These are phyloP conservation scores for Ceratocystis colombiana DNA, from an alignment of 2,329 filamentous ascomycete genomes.

Conservation along the genomic window DNA sequence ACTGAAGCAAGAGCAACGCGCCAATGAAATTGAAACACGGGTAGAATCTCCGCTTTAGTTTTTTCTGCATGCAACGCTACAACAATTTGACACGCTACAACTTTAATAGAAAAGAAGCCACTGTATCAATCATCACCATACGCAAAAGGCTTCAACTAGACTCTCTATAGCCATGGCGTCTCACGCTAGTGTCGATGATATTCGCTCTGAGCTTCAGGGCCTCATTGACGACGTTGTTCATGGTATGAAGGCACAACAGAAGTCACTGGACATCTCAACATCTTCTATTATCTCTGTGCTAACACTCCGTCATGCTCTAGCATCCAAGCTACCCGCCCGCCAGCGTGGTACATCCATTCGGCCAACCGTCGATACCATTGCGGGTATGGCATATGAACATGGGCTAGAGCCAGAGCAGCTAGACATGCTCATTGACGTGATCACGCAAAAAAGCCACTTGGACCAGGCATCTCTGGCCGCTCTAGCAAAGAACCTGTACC, in stretches of 20 bases:
- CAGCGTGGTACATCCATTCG: constrained; percentile 54
- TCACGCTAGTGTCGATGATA: constrained; percentile 28
- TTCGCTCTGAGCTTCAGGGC: constrained; percentile 31
- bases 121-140: neutral
- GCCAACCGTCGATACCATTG: constrained; percentile 52
- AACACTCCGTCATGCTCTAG: constrained; percentile 33
- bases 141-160: neutral
- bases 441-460: constrained; percentile 56
- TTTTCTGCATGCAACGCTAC: neutral
- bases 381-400: constrained; percentile 53
- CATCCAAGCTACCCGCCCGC: constrained; percentile 53
- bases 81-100: neutral
- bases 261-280: neutral
- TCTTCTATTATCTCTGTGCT: constrained; percentile 11
- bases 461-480: constrained; percentile 64
- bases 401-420: constrained; percentile 56
- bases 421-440: constrained; percentile 52
- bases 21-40: neutral
- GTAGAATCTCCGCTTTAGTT: neutral
- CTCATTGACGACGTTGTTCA: constrained; percentile 35
- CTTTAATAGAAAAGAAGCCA: neutral
- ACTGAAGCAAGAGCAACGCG: neutral
- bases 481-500: constrained; percentile 66
- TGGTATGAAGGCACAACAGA: constrained; percentile 18
- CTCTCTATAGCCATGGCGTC: constrained; percentile 24